Percentiles rank a stretch among this genome's conserved stretches.
These are phyloP conservation scores for Cucurbita maxima DNA, from an alignment of 306 rosid genomes.

Conservation along the genomic window DNA sequence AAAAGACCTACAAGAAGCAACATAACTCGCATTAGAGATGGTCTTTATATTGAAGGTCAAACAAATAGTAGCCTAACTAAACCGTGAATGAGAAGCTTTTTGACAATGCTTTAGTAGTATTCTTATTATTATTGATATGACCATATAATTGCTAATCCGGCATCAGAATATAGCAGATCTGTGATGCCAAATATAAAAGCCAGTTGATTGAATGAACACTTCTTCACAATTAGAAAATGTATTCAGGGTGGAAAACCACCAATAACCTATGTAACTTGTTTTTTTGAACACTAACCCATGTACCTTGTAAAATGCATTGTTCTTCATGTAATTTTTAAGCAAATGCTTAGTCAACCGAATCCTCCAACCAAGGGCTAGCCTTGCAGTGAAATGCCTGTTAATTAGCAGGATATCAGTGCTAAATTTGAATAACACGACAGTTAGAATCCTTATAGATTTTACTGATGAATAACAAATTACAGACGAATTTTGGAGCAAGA, in stretches of 20 bases:
- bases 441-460: no score
- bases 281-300: neutral
- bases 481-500: no score
- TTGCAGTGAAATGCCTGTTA: slow-evolving; percentile 72
- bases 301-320: slow-evolving; percentile 96
- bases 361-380: slow-evolving; percentile 96
- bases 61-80: neutral
- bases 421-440: neutral
- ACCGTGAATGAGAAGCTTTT: neutral
- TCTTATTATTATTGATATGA: neutral
- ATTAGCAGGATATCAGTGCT: slow-evolving; percentile 4
- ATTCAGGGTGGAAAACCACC: neutral
- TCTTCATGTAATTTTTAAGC: slow-evolving; percentile 63
- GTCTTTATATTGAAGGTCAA: neutral
- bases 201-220: neutral
- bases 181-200: neutral
- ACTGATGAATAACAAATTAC: no score
- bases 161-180: neutral
- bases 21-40: neutral
- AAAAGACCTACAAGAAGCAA: slow-evolving; percentile 60
- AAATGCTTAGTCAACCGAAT: slow-evolving; percentile 88
- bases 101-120: neutral
- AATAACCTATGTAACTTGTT: slow-evolving; percentile 46
- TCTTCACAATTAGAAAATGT: neutral
- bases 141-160: neutral